These are phyloP conservation scores for Apocynum venetum DNA, from an alignment of 257 asterid genomes.

Conservation along the genomic window DNA sequence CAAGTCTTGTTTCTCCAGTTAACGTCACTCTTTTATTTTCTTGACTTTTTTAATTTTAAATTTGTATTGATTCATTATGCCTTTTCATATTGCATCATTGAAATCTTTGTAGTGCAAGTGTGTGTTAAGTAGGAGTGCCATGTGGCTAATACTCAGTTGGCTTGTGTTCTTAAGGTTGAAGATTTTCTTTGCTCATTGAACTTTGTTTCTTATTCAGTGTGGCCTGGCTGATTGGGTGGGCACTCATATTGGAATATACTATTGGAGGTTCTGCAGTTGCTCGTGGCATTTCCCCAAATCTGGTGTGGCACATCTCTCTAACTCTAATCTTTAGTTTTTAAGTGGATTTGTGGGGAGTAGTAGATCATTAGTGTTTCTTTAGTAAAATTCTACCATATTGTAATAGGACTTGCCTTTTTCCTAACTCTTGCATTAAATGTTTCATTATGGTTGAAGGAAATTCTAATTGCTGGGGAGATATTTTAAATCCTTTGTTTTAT, in stretches of 20 bases:
- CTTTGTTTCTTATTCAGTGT: conserved; percentile 32
- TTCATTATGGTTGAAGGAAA: not conserved
- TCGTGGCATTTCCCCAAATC: conserved; percentile 96
- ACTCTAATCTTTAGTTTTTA: not conserved
- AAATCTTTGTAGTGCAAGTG: too few species aligned
- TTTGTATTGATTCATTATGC: not conserved
- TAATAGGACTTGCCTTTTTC: not conserved
- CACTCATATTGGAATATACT: conserved; percentile 88
- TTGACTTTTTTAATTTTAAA: not conserved
- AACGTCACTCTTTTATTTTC: not conserved
- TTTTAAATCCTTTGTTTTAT: not conserved
- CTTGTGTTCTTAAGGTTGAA: not conserved
- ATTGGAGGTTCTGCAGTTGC: conserved; percentile 99
- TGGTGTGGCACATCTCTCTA: conserved; percentile 41
- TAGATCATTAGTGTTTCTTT: not conserved
- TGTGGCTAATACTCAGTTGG: not conserved
- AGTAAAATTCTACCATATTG: not conserved
- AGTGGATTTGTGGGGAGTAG: not conserved
- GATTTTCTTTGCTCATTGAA: not conserved
- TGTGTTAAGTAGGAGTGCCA: not conserved
- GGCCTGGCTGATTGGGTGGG: conserved; percentile 99
- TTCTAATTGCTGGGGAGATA: not conserved
- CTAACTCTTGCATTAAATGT: not conserved
- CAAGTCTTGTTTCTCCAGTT: not conserved
- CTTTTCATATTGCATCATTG: not conserved